Base-by-base conservation (phyloP, 495 filamentous ascomycete genomes). In the Platismatia glauca region DNA sequence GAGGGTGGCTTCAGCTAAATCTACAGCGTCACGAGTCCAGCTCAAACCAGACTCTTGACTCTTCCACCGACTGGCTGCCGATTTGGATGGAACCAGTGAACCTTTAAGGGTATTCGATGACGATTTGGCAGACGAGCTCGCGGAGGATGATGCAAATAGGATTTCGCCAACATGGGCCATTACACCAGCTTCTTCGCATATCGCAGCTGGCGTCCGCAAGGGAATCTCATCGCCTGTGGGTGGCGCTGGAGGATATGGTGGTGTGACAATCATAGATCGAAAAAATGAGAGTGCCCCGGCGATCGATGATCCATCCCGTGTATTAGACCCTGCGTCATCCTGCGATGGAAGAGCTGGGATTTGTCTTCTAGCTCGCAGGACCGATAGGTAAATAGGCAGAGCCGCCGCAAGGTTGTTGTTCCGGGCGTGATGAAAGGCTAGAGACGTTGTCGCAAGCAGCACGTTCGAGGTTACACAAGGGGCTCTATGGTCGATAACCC, bases 151-250 rank as follows among this genome's bases (percentile, higher is more conserved):
- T 2, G 90, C 82, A 76, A 87, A 97, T 55, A 98, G 74, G 64
- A 97, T 91, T 76, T 98, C 94, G 60, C 93, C 95, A 61, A 98
- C 91, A 73, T 96, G 90, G 24, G 88, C 81, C 84, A 91, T 89
- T 5, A 96, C 74, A 8, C 81, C 88, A 5, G 90, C 91, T 71
- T 96, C 90, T 57, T 90, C 87, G 78, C 94, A 96, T 35, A 79
- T 74, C 58, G 88, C 84, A 33, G 76, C 74, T 0, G 79, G 61
- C 37, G 81, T 80, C 39, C 87, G 85, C 5, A 78, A 59, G 0
- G 89, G 84, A 0, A 86, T 80, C 20, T 80, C 72, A 53, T 88
- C 80, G 35, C 90, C 91, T 34, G 87, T 83, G 12, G 79, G 74
- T 0, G 82, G 84, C 0, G 86, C 79, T 0, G 81, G 70, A 0